Evolutionary conservation across 257 asterid species (phyloP), one percentile per base, ranked within the genome.

Genomic region (Gynochthodes officinalis): DNA sequence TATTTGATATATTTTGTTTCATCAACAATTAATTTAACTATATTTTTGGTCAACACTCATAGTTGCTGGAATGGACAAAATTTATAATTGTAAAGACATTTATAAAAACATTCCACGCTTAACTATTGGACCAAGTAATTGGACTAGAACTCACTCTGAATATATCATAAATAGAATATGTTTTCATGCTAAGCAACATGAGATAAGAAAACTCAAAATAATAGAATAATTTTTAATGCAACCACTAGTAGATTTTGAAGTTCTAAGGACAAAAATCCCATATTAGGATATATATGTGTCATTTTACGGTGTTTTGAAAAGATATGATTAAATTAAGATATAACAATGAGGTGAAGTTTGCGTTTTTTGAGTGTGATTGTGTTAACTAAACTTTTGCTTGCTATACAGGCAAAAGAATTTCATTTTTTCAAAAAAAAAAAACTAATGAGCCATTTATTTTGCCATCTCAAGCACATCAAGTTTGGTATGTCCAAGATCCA

Each of bases 401-500:
- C 16, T 66, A 33, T 48, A 77, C 37, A 46, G 13, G 52, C n/a
- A n/a, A n/a, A n/a, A n/a, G n/a, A n/a, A n/a, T n/a, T n/a, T n/a
- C n/a, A n/a, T n/a, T n/a, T n/a, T n/a, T n/a, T n/a, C 14, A 66
- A 7, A 46, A 77, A 11, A 40, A 33, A 25, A 68, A 25, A 4
- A 65, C 28, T 3, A 58, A 72, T 66, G 77, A 65, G 49, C 71
- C 81, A 44, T 67, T 72, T 35, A 39, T 77, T n/a, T 39, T 69
- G 37, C 32, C 71, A 11, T 44, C 37, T 62, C 79, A 69, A 50
- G 75, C 50, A 12, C 30, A 64, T 13, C 73, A 66, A 42, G 72
- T 13, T 33, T 43, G 55, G 54, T 65, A 74, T 66, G 43, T 74
- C n/a, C 71, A 62, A 39, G 77, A 63, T 49, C 30, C 55, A 1